These are phyloP conservation scores for Tubosaeta sp. DNA, from an alignment of 768 basidiomycete species.

Conservation along the genomic window DNA sequence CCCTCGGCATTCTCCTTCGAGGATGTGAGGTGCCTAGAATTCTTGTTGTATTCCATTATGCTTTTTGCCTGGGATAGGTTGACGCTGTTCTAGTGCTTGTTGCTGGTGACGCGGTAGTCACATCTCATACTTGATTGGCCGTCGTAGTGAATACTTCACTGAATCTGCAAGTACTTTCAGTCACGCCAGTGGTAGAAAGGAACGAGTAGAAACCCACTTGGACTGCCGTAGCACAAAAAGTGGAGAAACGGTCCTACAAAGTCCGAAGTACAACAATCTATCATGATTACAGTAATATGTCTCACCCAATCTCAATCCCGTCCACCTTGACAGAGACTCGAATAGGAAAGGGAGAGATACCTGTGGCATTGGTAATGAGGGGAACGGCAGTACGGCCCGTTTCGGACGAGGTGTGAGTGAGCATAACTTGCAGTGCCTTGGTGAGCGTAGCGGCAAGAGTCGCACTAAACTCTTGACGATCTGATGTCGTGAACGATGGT, in stretches of 20 bases:
- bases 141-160: no score
- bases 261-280: not conserved
- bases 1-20: no score
- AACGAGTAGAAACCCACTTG: no score
- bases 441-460: constrained; percentile 60
- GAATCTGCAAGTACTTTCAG: no score
- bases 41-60: no score
- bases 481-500: constrained; percentile 18
- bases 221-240: no score
- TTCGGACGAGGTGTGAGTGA: constrained; percentile 76
- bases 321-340: constrained; percentile 65
- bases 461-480: constrained; percentile 49
- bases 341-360: constrained; percentile 80
- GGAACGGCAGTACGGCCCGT: constrained; percentile 71
- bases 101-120: no score
- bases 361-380: constrained; percentile 68
- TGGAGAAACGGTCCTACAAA: not conserved
- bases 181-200: no score
- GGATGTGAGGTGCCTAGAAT: no score
- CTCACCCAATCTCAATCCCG: constrained; percentile 54
- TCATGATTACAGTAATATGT: not conserved
- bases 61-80: no score
- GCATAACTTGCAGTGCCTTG: constrained; percentile 65
- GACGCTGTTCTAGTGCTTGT: no score
- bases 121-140: no score